phyloP scores from a whole-genome alignment of 192 early-diverging fungal species.

The Entomortierella chlamydospora region DNA sequence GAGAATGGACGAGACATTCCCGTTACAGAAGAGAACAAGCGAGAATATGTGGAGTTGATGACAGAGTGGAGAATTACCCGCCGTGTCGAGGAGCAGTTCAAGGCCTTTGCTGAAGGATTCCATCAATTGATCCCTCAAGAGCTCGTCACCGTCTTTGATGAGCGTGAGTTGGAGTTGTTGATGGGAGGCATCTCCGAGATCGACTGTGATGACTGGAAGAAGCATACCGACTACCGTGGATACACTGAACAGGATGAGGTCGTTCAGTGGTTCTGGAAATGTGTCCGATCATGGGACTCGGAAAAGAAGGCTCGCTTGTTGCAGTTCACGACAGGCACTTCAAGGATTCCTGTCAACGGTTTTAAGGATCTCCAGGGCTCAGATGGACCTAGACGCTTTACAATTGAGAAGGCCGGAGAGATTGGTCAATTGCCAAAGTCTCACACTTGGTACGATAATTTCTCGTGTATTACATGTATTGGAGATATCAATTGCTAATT shows the following conservation, averaged over 20 bases:
- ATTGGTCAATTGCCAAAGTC: slow-evolving; percentile 87
- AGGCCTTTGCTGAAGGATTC: slow-evolving; percentile 96
- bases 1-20: slow-evolving; percentile 87
- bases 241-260: slow-evolving; percentile 98
- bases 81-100: slow-evolving; percentile 96
- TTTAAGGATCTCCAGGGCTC: slow-evolving; percentile 98
- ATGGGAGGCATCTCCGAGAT: slow-evolving; percentile 98
- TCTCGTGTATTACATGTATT: too few relatives aligned
- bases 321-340: slow-evolving; percentile 98
- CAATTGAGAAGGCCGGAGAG: slow-evolving; percentile 95
- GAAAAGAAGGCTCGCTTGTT: slow-evolving; percentile 95
- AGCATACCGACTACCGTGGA: slow-evolving; percentile 97
- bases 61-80: slow-evolving; percentile 90
- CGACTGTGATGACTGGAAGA: slow-evolving; percentile 99
- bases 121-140: slow-evolving; percentile 97
- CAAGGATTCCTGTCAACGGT: slow-evolving; percentile 97
- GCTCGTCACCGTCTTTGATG: slow-evolving; percentile 95
- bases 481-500: too few relatives aligned
- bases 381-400: slow-evolving; percentile 95
- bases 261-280: slow-evolving; percentile 98
- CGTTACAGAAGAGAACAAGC: slow-evolving; percentile 98
- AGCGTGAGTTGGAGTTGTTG: slow-evolving; percentile 96
- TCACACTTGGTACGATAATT: slow-evolving; percentile 88
- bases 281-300: slow-evolving; percentile 84
- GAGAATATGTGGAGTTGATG: slow-evolving; percentile 92